Conservation (phyloP, 1,139 yeast genomes). For the Ashbya aceris region DNA sequence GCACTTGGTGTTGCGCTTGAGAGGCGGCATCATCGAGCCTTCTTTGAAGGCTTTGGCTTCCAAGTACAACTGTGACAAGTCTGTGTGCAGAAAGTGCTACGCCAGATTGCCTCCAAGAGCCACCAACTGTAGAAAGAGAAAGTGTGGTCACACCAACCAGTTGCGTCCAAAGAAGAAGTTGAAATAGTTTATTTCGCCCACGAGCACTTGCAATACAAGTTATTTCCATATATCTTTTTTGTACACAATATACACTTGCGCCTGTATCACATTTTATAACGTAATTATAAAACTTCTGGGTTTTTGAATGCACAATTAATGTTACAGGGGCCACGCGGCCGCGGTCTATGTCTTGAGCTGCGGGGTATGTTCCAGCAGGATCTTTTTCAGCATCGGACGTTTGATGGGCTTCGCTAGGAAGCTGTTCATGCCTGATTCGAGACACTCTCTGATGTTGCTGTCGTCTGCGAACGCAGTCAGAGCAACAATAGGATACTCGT, state of each 20-base stretch:
- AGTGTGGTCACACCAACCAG: conserved; percentile 99
- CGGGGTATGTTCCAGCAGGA: conserved; percentile 30
- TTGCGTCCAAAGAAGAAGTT: conserved; percentile 99
- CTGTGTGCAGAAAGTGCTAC: conserved; percentile 99
- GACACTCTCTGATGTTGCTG: conserved; percentile 67
- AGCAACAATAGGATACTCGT: conserved; percentile 75
- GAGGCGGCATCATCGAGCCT: conserved; percentile 99
- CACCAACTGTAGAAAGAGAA: conserved; percentile 99
- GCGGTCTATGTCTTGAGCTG: background rate
- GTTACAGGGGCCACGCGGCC: background rate
- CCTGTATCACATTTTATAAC: conserved; percentile 9
- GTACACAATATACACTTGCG: conserved; percentile 8
- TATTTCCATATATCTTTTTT: conserved; percentile 10
- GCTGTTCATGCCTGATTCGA: conserved; percentile 79
- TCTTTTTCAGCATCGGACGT: conserved; percentile 52
- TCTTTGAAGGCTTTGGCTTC: conserved; percentile 98
- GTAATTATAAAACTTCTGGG: conserved; percentile 10
- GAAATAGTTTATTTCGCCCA: conserved; percentile 55
- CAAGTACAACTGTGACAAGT: conserved; percentile 98
- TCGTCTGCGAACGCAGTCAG: conserved; percentile 92
- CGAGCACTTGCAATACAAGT: conserved; percentile 10
- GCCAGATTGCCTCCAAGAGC: conserved; percentile 99
- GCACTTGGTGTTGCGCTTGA: conserved; percentile 80
- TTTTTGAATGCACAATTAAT: conserved; percentile 2
- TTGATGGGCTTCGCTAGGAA: conserved; percentile 82